Percentiles rank a stretch among this genome's conserved stretches.
Conservation (phyloP, 1,284 basidiomycete species). For the Cryptococcus wingfieldii region DNA sequence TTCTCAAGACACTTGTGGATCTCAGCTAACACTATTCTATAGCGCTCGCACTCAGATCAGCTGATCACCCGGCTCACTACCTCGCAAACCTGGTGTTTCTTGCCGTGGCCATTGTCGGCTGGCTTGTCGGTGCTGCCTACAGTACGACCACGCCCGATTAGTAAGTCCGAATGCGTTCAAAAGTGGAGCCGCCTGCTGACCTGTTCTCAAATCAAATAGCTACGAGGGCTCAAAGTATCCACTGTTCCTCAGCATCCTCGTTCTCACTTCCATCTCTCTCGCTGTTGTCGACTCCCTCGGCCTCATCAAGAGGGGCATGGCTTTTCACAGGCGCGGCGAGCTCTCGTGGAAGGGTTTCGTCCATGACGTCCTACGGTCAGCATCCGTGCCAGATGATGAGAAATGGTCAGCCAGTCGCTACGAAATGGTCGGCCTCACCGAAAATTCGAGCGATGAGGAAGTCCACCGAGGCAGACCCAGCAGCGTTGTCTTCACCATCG, state of each 20-base stretch:
- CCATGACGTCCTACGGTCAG: conserved; percentile 14
- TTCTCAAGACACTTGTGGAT: not conserved
- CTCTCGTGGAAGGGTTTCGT: conserved; percentile 28
- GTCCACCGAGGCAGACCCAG: not conserved
- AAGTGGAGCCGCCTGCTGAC: not conserved
- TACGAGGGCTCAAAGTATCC: conserved; percentile 41
- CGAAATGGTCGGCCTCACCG: conserved; percentile 34
- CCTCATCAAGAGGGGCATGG: conserved; percentile 27
- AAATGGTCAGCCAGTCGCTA: conserved; percentile 17
- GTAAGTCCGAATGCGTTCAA: conserved; percentile 21
- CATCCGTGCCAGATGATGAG: conserved; percentile 2
- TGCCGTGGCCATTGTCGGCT: conserved; percentile 30
- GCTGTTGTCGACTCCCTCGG: conserved; percentile 33
- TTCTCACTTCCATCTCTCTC: conserved; percentile 34
- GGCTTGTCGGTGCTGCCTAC: conserved; percentile 41
- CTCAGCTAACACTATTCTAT: not conserved
- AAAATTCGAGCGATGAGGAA: not conserved
- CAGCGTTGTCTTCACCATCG: conserved; percentile 10
- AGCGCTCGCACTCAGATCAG: conserved; percentile 39
- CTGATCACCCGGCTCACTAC: conserved; percentile 36
- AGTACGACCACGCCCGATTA: conserved; percentile 34
- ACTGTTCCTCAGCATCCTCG: conserved; percentile 28
- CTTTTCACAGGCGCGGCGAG: conserved; percentile 20
- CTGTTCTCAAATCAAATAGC: conserved; percentile 16
- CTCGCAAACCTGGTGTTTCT: conserved; percentile 31